These are phyloP conservation scores for bread wheat (Triticum aestivum) DNA, from an alignment of 176 grass and related monocot genomes.

Conservation along the genomic window DNA sequence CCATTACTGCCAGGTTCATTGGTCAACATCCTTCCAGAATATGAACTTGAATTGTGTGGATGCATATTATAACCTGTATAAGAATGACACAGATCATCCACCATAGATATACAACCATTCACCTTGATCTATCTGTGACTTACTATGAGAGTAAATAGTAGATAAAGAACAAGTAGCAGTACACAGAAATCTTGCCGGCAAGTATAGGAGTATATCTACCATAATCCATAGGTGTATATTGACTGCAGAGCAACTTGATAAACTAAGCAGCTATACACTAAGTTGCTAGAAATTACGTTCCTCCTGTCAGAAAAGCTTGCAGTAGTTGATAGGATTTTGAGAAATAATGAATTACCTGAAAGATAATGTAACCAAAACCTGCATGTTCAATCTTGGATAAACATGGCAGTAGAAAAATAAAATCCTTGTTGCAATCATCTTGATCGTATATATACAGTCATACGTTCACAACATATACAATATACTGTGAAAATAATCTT, in stretches of 20 bases:
- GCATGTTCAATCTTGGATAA: slow-evolving; percentile 1
- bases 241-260: neutral
- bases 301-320: neutral
- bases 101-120: neutral
- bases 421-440: neutral
- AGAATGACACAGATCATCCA: neutral
- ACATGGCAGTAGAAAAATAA: slow-evolving; percentile 3
- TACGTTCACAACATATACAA: neutral
- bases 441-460: neutral
- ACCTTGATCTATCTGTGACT: neutral
- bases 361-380: neutral
- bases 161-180: neutral
- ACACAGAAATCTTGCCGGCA: neutral
- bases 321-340: neutral
- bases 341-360: slow-evolving; percentile 5
- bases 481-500: slow-evolving; percentile 10
- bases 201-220: slow-evolving; percentile 1
- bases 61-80: slow-evolving; percentile 3
- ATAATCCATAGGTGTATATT: neutral
- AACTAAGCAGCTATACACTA: neutral
- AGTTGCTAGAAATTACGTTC: neutral
- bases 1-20: neutral
- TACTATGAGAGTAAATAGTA: neutral
- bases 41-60: slow-evolving; percentile 10
- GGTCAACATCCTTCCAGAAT: slow-evolving; percentile 13